Base-by-base conservation (phyloP, 2,329 filamentous ascomycete genomes). In the Penicillium sp. region DNA sequence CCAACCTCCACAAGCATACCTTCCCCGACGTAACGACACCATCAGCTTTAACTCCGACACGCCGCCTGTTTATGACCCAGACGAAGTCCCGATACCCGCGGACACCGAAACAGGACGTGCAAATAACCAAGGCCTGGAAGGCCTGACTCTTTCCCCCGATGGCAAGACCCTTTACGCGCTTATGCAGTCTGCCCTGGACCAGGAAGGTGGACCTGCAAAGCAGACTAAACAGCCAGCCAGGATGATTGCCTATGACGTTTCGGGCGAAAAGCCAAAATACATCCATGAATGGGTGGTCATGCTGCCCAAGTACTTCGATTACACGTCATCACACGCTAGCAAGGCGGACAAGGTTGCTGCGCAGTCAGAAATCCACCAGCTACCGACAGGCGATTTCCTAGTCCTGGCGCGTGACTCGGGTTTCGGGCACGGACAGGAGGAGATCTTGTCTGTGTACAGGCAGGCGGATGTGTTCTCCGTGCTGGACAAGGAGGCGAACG, bases 111-210 rank as follows among this genome's bases (percentile, higher is more conserved):
- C 76, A 0, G 85, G 85, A 10, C 77, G 85, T 16, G 72, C 76
- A 44, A 87, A 89, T 64, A 89, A 89, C 64, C 84, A 87, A 62
- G 85, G 85, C n/a, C 79, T 88, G 40, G 85, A 89, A 65, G 84
- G 81, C 0, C 66, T 89, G 40, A 84, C 81, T 0, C 66, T 78
- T n/a, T 80, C 77, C 3, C 71, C 76, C 0, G 79, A 85, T 53
- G 82, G 83, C 8, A 80, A 79, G 50, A 79, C 73, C 1, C 70
- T 88, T 9, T 87, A 80, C 59, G 77, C 78, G 1, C 72, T 88
- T 46, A 69, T 87, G 18, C 85, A 89, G 62, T 81, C 79, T 1
- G 82, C 84, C 0, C 69, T 80, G 4, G 75, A 77, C 48, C 80
- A 85, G 57, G 79, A 84, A 51, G 82, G 82, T 36, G 80, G 79